Base-by-base conservation (phyloP, 2,329 filamentous ascomycete species). In the Cephalotrichum gorgonifer region DNA sequence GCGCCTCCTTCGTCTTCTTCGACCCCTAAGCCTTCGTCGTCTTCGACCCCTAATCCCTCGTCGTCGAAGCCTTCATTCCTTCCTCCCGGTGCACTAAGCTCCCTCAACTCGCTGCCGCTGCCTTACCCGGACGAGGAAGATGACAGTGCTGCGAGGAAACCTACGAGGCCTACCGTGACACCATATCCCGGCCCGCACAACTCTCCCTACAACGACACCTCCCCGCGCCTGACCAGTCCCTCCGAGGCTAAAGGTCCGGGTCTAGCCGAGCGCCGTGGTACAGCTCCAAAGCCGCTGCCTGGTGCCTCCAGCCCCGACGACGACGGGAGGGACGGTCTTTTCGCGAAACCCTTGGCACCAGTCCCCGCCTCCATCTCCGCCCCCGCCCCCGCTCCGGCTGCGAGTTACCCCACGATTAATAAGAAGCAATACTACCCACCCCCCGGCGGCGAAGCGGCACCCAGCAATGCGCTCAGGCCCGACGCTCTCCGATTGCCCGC, bases 211-310 rank as follows among this genome's bases (percentile, higher is more conserved):
- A 75, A 75, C 57, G 73, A 78, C 51, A 72, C 66, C 2, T 69
- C 68, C 11, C 70, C 74, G 55, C 75, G 80, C 44, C 68, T 85
- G 58, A 70, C 72, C 56, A 72, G 72, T 52, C 70, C 78, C 26
- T 62, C 70, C 56, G 71, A 85, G 58, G 72, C 75, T 62, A 78
- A 75, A 62, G 72, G 75, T 12, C 79, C 79, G 41, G 77, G 79
- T 44, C 72, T 95, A 51, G 88, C 88, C 17, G 88, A 95, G 69
- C 76, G 90, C 55, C 79, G 90, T 59, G 87, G 86, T 23, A 83
- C 85, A n/a, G 82, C 76, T 7, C 87, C 88, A 23, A 90, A 88
- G 61, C 85, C 88, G 44, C 73, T 95, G 45, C 85, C 88, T 50
- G 88, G 90, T 53, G 90, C 89, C 1, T 82, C 85, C 17, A 88